phyloP scores from a whole-genome alignment of 75 land plant species.

The Pinus taeda region DNA sequence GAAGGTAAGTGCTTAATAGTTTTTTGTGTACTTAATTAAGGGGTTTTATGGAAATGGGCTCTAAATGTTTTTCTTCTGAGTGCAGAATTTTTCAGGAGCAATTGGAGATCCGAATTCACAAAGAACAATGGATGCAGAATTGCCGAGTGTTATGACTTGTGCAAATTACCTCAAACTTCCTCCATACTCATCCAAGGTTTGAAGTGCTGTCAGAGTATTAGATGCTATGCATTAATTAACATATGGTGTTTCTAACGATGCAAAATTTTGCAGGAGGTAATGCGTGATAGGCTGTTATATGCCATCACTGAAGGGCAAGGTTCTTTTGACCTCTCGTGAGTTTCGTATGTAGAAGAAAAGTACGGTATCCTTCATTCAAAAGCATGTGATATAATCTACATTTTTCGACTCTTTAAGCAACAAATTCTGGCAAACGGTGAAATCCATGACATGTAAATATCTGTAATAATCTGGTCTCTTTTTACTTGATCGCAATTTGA shows the following conservation, averaged over 20 bases:
- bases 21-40: not conserved
- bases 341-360: not conserved
- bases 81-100: constrained; percentile 12
- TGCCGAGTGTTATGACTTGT: constrained; percentile 94
- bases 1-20: constrained; percentile 36
- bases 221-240: not conserved
- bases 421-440: no score
- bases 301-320: constrained; percentile 95
- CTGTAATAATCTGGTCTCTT: no score
- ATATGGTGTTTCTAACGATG: constrained; percentile 2
- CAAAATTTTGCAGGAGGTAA: constrained; percentile 46
- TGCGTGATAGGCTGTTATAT: constrained; percentile 71
- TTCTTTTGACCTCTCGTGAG: constrained; percentile 75
- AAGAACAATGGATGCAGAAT: constrained; percentile 54
- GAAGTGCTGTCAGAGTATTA: not conserved
- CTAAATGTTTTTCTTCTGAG: not conserved
- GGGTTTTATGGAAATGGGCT: not conserved
- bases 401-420: no score
- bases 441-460: no score
- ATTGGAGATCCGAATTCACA: not conserved
- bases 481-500: no score
- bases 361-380: no score
- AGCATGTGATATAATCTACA: no score
- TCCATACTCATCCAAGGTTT: constrained; percentile 76
- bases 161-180: constrained; percentile 88